Base-by-base conservation (phyloP, 1,284 basidiomycete genomes). In the Peniophora sp. region DNA sequence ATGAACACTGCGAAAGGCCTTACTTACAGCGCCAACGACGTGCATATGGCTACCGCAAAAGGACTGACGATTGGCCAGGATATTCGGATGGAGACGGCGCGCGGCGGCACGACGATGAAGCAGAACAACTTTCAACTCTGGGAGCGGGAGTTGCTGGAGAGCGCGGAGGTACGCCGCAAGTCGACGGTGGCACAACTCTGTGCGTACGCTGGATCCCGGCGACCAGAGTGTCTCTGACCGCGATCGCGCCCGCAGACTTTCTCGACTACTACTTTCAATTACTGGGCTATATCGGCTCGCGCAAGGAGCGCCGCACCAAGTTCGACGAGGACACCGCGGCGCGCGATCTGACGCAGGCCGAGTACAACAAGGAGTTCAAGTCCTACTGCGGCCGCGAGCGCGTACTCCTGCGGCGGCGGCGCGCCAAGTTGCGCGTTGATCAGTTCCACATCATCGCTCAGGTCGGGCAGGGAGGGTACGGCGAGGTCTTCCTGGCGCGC, bases 401-500 rank as follows among this genome's bases (percentile, higher is more conserved):
- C 32, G 92, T 94, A 2, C 64, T 96, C 2, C 76, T 97, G n/a
- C 78, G 94, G 49, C 86, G 90, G 58, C 80, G 94, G 18, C 78
- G 92, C 42, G 85, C 90, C 17, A 95, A 96, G 68, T 75, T 96
- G 49, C 79, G 83, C 54, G 81, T 97, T 36, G 88, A 97, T 53
- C 87, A 94, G 63, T 97, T 96, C 62, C 87, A 95, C 62, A 96
- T 97, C 65, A 94, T 97, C 58, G 92, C 92, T 1, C 95, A 97
- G 64, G 92, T 97, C 47, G 94, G 95, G 2, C 95, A 97, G 70
- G 95, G 94, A 18, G 94, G 94, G 1, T 97, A 97, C 68, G 95
- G 95, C 9, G 94, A 97, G 57, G 94, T 97, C 24, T 97, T 88
- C 64, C 74, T 97, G 41, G 94, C 95, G 3, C 75, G 94, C 45